Base-by-base conservation (phyloP, 2,329 filamentous ascomycete species). In the Fusarium guadeloupense region DNA sequence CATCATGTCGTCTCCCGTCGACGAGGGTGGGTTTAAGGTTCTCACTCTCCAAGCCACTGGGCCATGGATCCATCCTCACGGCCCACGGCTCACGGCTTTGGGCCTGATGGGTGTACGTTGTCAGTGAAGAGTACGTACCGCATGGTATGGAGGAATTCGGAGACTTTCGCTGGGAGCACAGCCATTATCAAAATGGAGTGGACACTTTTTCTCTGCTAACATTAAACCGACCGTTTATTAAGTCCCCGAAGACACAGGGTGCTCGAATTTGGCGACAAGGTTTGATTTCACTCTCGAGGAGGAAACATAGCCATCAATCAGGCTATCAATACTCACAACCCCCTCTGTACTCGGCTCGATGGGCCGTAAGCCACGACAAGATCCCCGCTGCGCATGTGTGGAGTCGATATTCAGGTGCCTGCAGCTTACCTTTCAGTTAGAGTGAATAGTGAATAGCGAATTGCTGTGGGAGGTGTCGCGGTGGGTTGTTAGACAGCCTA, bases 11-110 rank as follows among this genome's bases (percentile, higher is more conserved):
- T 62, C 59, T 57, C 60, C 61, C 61, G 53, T 54, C 42, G 49
- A 59, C 64, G 66, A 57, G 59, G 55, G 57, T 55, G 39, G 41
- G 65, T 68, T 62, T 70, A 70, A 70, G 68, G 68, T 70, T 70
- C 68, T 70, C 68, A 70, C 68, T 62, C 66, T 46, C 49, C 50
- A 59, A 68, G 63, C 66, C 66, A 69, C 59, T 56, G 62, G 59
- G 50, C 61, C 35, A 46, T 45, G 47, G 59, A 50, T 60, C 49
- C 55, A 31, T 55, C 54, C 50, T 59, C 47, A 59, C n/a, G n/a
- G n/a, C n/a, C n/a, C n/a, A n/a, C 47, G 39, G 45, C 51, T 54
- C 51, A 54, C 25, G 25, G 38, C 39, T 57, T 46, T 41, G 30
- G 39, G 33, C 33, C 42, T 47, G 31, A 19, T 40, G 47, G 47